Evolutionary conservation across 2,329 filamentous ascomycete genomes (phyloP).

Genomic region (Aspergillus sp.): DNA sequence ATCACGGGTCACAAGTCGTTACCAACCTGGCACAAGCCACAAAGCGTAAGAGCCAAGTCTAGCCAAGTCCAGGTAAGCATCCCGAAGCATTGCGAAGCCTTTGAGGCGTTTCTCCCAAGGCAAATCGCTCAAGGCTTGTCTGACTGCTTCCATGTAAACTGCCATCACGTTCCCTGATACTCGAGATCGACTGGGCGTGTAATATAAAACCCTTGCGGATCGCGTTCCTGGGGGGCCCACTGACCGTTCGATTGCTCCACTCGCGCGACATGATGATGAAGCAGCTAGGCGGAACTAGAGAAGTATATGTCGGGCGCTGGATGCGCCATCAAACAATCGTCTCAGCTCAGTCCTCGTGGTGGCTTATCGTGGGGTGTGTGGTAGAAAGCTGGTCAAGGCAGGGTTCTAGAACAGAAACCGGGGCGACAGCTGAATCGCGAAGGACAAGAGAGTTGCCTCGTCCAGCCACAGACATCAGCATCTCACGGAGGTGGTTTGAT

Average conservation of each 20-base stretch:
- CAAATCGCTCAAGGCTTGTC: background rate
- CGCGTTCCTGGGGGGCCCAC: background rate
- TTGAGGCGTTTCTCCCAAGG: background rate
- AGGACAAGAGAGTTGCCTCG: background rate
- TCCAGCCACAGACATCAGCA: background rate
- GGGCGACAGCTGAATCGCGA: background rate
- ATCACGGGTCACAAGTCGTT: background rate
- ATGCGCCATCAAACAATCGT: background rate
- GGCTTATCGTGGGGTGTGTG: background rate
- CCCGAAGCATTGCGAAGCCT: conserved; percentile 8
- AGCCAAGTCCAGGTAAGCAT: conserved; percentile 8
- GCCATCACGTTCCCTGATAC: conserved; percentile 1
- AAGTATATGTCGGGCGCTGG: background rate
- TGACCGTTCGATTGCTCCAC: background rate
- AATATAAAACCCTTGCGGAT: background rate
- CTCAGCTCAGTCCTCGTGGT: background rate
- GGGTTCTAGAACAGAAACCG: background rate
- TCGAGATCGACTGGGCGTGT: conserved; percentile 1
- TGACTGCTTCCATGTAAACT: background rate
- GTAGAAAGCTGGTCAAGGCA: background rate
- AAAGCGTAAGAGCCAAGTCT: background rate
- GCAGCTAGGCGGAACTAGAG: background rate
- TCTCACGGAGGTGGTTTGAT: background rate
- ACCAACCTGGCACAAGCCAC: background rate
- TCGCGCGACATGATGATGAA: background rate